A percentile compares a stretch with the other conserved stretches of the same genome.
These are phyloP conservation scores for Lepidium didymum DNA, from an alignment of 345 rosid genomes.

Conservation along the genomic window DNA sequence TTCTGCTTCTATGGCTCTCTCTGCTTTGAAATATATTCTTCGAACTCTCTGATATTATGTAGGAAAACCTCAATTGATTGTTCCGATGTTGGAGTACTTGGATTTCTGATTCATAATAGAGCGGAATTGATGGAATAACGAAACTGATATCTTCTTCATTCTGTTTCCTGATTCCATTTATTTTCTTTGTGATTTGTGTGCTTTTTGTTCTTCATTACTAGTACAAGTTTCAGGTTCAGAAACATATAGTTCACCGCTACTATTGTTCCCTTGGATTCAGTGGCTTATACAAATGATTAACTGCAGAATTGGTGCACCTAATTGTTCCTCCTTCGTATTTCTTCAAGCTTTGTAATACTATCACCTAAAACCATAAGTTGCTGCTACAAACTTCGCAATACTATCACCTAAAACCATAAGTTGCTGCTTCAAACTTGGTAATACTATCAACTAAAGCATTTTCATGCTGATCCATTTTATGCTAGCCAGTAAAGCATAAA, in stretches of 20 bases:
- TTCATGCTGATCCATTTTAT: neutral
- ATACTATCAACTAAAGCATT: too few species aligned
- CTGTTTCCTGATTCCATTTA: neutral
- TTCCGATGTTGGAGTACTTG: neutral
- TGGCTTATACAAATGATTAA: neutral
- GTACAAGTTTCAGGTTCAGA: neutral
- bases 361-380: too few species aligned
- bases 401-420: too few species aligned
- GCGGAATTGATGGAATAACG: neutral
- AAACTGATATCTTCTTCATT: neutral
- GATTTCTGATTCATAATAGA: neutral
- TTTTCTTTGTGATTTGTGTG: neutral
- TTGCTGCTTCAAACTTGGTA: too few species aligned
- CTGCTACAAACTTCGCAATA: too few species aligned
- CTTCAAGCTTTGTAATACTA: too few species aligned
- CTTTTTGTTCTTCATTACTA: neutral
- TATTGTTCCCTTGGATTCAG: neutral
- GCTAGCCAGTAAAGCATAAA: neutral
- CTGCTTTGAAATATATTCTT: neutral
- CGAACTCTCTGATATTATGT: neutral
- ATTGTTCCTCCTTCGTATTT: neutral
- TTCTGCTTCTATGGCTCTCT: neutral
- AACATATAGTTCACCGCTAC: neutral
- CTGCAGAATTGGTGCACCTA: neutral
- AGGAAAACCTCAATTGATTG: neutral